phyloP scores from a whole-genome alignment of 2,329 filamentous ascomycete species.

The Pseudovirgaria hyperparasitica region DNA sequence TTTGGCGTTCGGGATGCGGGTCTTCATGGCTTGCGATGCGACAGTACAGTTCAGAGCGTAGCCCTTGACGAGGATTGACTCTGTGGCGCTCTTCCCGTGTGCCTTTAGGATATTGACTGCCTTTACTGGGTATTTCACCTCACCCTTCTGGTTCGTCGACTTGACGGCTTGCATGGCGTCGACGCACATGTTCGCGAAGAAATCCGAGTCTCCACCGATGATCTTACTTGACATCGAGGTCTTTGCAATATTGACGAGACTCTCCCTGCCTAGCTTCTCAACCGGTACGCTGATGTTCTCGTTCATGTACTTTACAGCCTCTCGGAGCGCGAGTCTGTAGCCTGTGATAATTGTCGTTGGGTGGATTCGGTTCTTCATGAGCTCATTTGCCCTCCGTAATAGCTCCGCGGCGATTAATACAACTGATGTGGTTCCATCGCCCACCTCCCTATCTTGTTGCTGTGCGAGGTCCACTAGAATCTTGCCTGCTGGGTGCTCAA shows the following conservation, averaged over 20 bases:
- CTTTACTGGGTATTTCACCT: constrained; percentile 96
- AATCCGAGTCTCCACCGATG: constrained; percentile 88
- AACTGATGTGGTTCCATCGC: constrained; percentile 95
- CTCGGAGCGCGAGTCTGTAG: constrained; percentile 86
- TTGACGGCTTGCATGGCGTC: constrained; percentile 94
- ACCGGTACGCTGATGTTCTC: constrained; percentile 97
- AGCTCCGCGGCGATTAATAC: constrained; percentile 96
- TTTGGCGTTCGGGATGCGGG: constrained; percentile 81
- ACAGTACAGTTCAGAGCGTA: constrained; percentile 98
- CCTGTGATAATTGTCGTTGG: constrained; percentile 98
- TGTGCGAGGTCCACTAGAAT: constrained; percentile 95
- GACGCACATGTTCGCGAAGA: constrained; percentile 95
- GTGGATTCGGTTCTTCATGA: constrained; percentile 99
- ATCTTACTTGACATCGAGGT: constrained; percentile 99
- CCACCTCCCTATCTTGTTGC: constrained; percentile 98
- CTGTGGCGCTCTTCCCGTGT: constrained; percentile 80
- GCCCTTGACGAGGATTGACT: constrained; percentile 86
- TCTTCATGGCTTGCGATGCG: constrained; percentile 95
- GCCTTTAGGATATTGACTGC: constrained; percentile 98
- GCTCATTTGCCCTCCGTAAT: constrained; percentile 83
- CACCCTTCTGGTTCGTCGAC: constrained; percentile 77
- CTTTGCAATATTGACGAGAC: constrained; percentile 87
- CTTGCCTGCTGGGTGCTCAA: constrained; percentile 96
- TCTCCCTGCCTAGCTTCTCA: constrained; percentile 79
- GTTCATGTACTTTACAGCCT: constrained; percentile 97